Conservation (phyloP, 2,329 filamentous ascomycete species). For the Xylaria sp. region DNA sequence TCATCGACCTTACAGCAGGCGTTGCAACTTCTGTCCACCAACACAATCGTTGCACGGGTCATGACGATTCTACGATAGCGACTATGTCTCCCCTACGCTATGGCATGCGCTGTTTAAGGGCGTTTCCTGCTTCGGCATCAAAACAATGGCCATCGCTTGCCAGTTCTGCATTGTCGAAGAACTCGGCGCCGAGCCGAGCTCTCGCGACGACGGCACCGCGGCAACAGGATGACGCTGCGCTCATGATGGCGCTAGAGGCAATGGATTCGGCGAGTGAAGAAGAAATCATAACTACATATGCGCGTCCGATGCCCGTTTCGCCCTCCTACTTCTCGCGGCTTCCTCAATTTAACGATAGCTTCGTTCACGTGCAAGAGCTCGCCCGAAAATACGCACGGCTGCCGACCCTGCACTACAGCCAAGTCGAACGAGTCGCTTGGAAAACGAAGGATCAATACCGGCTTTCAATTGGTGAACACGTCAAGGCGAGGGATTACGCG, state of each 20-base stretch:
- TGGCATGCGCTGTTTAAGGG: conserved; percentile 40
- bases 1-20: conserved; percentile 9
- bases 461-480: conserved; percentile 69
- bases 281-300: conserved; percentile 46
- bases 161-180: conserved; percentile 28
- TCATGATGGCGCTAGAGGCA: conserved; percentile 29
- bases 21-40: conserved; percentile 5
- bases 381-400: conserved; percentile 74
- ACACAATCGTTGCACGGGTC: conserved; percentile 23
- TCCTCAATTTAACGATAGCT: conserved; percentile 84
- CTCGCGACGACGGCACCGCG: conserved; percentile 29
- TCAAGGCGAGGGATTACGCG: conserved; percentile 79
- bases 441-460: conserved; percentile 79
- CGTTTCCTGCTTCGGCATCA: conserved; percentile 31
- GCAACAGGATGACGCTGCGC: conserved; percentile 12
- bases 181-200: conserved; percentile 26
- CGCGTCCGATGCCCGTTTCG: conserved; percentile 81
- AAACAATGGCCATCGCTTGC: conserved; percentile 33
- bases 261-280: conserved; percentile 34
- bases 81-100: conserved; percentile 42
- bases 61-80: conserved; percentile 36
- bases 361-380: conserved; percentile 74
- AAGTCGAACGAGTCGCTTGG: conserved; percentile 80
- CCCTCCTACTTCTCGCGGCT: conserved; percentile 94
- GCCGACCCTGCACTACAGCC: conserved; percentile 67